These are phyloP conservation scores for Colletotrichum horii DNA, from an alignment of 2,329 filamentous ascomycete species.

Conservation along the genomic window DNA sequence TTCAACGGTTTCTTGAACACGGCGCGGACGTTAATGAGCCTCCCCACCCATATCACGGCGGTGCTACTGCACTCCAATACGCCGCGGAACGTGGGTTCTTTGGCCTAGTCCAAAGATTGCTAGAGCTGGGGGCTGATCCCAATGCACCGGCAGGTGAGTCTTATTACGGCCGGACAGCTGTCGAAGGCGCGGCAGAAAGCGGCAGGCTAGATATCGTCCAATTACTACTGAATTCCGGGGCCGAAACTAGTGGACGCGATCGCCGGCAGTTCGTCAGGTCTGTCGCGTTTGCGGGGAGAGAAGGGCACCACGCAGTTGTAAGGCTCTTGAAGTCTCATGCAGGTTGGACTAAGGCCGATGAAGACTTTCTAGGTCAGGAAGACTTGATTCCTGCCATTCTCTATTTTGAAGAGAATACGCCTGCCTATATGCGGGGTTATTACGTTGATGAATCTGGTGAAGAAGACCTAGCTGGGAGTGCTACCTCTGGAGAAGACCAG, in stretches of 20 bases:
- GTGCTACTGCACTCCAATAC: background rate
- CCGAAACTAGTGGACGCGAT: background rate
- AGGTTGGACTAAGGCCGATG: background rate
- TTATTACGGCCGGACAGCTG: accelerated
- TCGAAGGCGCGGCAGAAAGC: background rate
- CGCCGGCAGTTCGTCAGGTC: background rate
- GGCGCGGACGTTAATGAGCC: background rate
- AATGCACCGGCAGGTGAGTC: accelerated
- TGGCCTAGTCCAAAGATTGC: background rate
- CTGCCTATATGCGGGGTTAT: background rate
- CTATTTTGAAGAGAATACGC: no score
- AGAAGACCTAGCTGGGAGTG: no score
- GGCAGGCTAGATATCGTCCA: background rate
- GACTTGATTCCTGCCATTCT: accelerated
- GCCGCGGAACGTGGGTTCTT: background rate
- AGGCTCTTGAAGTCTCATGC: background rate
- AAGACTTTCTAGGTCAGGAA: background rate
- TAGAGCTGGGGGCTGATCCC: background rate
- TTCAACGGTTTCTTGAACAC: background rate
- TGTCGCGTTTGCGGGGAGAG: background rate
- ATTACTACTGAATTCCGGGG: background rate
- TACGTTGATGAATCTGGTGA: background rate
- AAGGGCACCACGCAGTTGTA: background rate
- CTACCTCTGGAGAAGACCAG: background rate
- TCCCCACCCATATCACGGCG: no score